These are phyloP conservation scores for Elongisporangium anandrum DNA, from an alignment of 352 stramenopile species.

Conservation along the genomic window DNA sequence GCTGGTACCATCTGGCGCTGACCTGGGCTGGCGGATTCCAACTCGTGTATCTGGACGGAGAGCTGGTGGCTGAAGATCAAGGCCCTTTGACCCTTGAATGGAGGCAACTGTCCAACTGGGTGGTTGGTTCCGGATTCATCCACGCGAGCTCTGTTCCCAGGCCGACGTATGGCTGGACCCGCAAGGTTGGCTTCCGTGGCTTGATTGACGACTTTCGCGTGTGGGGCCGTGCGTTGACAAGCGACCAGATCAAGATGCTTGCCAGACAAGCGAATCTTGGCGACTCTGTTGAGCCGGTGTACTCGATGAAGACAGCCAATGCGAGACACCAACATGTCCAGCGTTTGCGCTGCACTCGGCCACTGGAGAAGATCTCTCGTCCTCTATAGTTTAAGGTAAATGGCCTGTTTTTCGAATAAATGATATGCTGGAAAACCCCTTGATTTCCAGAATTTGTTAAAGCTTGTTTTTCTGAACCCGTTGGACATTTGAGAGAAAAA, in stretches of 20 bases:
- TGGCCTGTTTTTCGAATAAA: too few relatives aligned
- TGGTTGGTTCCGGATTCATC: background rate
- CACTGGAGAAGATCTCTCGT: background rate
- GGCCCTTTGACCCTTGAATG: background rate
- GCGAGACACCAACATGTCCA: background rate
- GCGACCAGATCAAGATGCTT: background rate
- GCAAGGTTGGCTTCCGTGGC: background rate
- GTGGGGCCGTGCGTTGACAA: background rate
- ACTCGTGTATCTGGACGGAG: slow-evolving; percentile 33
- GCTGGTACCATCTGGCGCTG: slow-evolving; percentile 42
- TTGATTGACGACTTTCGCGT: background rate
- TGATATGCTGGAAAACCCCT: too few relatives aligned
- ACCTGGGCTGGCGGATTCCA: slow-evolving; percentile 27
- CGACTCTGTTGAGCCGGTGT: background rate
- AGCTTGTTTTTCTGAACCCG: too few relatives aligned
- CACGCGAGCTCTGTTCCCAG: background rate
- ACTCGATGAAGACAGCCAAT: background rate
- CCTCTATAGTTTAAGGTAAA: too few relatives aligned
- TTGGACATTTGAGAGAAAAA: too few relatives aligned
- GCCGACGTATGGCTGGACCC: background rate
- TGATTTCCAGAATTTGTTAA: too few relatives aligned
- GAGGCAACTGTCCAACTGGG: background rate
- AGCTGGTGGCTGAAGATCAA: slow-evolving; percentile 4
- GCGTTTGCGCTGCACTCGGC: background rate
- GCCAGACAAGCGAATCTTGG: background rate